Evolutionary conservation across 345 rosid genomes (phyloP).

Genomic region (Reutealis trisperma): DNA sequence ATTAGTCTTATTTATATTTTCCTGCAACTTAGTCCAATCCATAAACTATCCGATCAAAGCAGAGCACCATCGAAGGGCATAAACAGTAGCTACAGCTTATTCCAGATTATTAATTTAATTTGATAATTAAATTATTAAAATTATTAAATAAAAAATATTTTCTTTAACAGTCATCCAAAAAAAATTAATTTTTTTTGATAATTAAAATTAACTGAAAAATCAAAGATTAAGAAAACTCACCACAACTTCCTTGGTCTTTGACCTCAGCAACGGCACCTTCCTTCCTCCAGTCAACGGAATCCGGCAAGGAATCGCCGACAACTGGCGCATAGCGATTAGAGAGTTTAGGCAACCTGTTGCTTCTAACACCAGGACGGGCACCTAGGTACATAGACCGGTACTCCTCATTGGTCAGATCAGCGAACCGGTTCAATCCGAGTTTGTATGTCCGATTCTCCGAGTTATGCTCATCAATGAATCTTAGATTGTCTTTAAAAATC

Average conservation of each 20-base stretch:
- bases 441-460: slow-evolving; percentile 51
- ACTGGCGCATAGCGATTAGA: slow-evolving; percentile 55
- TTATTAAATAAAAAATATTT: no score
- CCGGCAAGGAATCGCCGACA: slow-evolving; percentile 70
- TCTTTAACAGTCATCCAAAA: no score
- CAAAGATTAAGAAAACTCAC: slow-evolving; percentile 36
- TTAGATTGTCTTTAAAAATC: slow-evolving; percentile 82
- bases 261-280: slow-evolving; percentile 75
- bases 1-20: no score
- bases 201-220: no score
- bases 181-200: no score
- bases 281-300: slow-evolving; percentile 75
- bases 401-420: slow-evolving; percentile 92
- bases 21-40: not conserved
- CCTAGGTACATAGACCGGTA: slow-evolving; percentile 74
- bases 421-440: slow-evolving; percentile 83
- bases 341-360: slow-evolving; percentile 43
- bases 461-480: slow-evolving; percentile 82
- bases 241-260: slow-evolving; percentile 87
- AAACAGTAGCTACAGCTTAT: no score
- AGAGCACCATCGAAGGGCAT: no score
- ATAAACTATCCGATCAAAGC: not conserved
- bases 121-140: no score
- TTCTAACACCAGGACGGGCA: slow-evolving; percentile 38
- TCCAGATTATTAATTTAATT: no score